Conservation (phyloP, 1,139 yeast genomes). For the Sugiyamaella paludigena region DNA sequence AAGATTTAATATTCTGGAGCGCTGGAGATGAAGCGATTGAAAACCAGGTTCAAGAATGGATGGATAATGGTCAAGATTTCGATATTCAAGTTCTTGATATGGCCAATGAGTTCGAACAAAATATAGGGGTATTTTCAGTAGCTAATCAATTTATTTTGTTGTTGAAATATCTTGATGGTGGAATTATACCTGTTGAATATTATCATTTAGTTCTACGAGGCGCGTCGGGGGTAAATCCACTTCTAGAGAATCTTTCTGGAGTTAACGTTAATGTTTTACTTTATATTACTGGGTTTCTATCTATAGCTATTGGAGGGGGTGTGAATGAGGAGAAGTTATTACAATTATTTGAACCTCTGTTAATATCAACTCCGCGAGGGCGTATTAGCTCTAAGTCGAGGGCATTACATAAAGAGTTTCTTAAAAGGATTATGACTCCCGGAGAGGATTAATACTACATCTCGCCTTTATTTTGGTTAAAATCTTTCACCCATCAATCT, state of each 20-base stretch:
- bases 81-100: constrained; percentile 35
- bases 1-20: constrained; percentile 21
- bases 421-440: constrained; percentile 23
- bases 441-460: not conserved
- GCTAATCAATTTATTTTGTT: constrained; percentile 36
- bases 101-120: constrained; percentile 27
- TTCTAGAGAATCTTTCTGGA: constrained; percentile 42
- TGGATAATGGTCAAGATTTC: constrained; percentile 36
- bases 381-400: constrained; percentile 9
- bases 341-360: constrained; percentile 33
- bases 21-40: constrained; percentile 33
- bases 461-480: no score
- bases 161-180: constrained; percentile 41
- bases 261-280: constrained; percentile 43
- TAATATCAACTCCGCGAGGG: constrained; percentile 34
- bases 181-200: constrained; percentile 41
- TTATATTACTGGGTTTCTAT: constrained; percentile 41
- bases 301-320: constrained; percentile 35
- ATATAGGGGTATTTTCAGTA: constrained; percentile 35
- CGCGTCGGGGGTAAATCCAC: constrained; percentile 28
- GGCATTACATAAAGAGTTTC: constrained; percentile 25
- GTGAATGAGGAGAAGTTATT: constrained; percentile 20
- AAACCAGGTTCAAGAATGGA: constrained; percentile 37
- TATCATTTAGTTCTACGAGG: constrained; percentile 29
- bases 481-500: no score